Base-by-base conservation (phyloP, 495 filamentous ascomycete species). In the Lasiosphaeria hispida region DNA sequence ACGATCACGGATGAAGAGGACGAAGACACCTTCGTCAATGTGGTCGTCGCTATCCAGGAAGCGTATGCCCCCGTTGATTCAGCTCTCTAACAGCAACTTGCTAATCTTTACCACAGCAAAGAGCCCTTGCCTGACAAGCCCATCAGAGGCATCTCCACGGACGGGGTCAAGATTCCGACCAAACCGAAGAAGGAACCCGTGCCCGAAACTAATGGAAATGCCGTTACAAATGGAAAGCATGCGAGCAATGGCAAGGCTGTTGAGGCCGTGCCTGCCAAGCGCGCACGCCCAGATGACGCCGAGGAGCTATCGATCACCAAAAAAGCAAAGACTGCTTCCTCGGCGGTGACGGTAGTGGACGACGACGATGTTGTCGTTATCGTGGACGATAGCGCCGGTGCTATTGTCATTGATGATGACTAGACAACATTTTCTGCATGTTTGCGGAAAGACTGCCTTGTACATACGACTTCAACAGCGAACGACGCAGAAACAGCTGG, bases 1-100 rank as follows among this genome's bases (percentile, higher is more conserved):
- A 96, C 91, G 1, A 75, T 97, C 44, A 81, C 87, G 2, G 92
- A 97, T 63, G 92, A 96, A 33, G 82, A 86, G 30, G 91, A 96
- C 40, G 83, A 89, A n/a, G 77, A 88, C 42, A 81, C 90, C 2
- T 85, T 88, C 30, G 87, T 96, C 57, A 90, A 96, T 56, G 79
- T 97, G 1, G 85, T 93, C n/a, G 72, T 96, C 10, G 80, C 75
- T 56, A 75, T 84, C 34, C 75, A 78, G 62, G 77, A 78, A 68
- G 66, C 75, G 79, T 81, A 79, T 39, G 74, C 56, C n/a, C 11
- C 15, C 40, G 13, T 11, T 0, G 13, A 4, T 13, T 9, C 14
- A 0, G n/a, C 23, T 10, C 11, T 23, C 3, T n/a, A 6, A 14
- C 3, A 17, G 10, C 10, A 4, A 4, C 14, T n/a, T 10, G 23